Base-by-base conservation (phyloP, 306 rosid species). In the Prunus campanulata region DNA sequence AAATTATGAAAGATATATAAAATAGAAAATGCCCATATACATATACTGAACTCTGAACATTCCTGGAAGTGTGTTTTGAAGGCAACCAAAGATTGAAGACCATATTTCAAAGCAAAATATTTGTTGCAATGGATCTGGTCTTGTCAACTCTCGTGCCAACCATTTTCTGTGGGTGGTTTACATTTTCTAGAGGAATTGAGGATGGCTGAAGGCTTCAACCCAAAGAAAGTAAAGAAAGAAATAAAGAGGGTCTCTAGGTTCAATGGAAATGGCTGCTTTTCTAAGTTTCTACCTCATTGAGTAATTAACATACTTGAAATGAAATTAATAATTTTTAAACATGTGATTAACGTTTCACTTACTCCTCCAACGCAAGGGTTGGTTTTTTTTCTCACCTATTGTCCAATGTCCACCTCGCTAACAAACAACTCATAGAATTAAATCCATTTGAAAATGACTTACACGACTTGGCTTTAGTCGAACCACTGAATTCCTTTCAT, bases 51-150 rank as follows among this genome's bases (percentile, higher is more conserved):
- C 2, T 35, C 56, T 42, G 56, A 59, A 73, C 77, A 74, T 74
- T 74, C 60, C 39, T 19, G 13, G 4, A 19, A 11, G 48, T 61
- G 77, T 47, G 60, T 18, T 18, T 74, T 46, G 68, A 25, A 74
- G 66, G 69, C 60, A 74, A 59, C 46, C 19, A 13, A 44, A 61
- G 77, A 74, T 74, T 14, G 5, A 74, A 47, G 52, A 47, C 70
- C 77, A 47, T 11, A 35, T 61, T 27, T 15, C 15, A 47, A 61
- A 60, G 70, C n/a, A 61, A 61, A 24, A 73, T 39, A 73, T 59
- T 74, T 22, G 77, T 47, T 47, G 59, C 35, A 9, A 47, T 72
- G 76, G 68, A 22, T 71, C 46, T 80, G 68, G 74, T 72, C 60
- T 8, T 39, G 65, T 66, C 5, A 29, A 32, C 29, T 24, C 51